Base-by-base conservation (phyloP, 805 yeast species). In the Starmerella ratchasimensis region DNA sequence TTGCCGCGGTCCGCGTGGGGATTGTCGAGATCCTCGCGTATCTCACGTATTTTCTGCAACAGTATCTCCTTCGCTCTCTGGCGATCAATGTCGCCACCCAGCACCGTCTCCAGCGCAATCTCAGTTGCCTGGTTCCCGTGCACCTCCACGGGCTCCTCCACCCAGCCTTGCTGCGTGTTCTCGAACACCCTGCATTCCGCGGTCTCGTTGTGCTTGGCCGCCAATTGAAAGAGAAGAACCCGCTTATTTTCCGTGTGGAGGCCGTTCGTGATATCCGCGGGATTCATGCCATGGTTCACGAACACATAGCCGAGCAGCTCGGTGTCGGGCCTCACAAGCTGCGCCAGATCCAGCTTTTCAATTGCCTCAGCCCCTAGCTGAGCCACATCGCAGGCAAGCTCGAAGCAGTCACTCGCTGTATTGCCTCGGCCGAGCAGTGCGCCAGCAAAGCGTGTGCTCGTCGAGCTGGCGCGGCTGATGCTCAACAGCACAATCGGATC, bases 261-360 rank as follows among this genome's bases (percentile, higher is more conserved):
- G n/a, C n/a, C n/a, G n/a, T 6, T 6, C n/a, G 28, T 15, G 6
- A 28, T 13, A 15, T 3, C 20, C 16, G 14, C 23, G 10, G 39
- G 39, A 3, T 28, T 30, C 9, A 34, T 30, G 2, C 43, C 43
- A 16, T 23, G 15, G 27, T 38, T 38, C 5, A 31, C 33, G 27
- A 29, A 28, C 20, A 20, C 19, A 22, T 28, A 28, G n/a, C 46
- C 46, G 3, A 39, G 2, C 10, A 32, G 15, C 13, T 25, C 15
- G 3, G 27, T 14, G 0, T 2, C 22, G 3, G 41, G 38, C 5
- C 11, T 15, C 3, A 33, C 33, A 5, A 8, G 16, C n/a, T 27
- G 31, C 18, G 28, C 25, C 7, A 43, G 36, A 5, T 28, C 34
- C 13, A 29, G 28, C n/a, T 29, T 33, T 16, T 39, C 43, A 7